Evolutionary conservation across 164 flowering plant species (phyloP), one percentile per base, ranked within the genome.

Genomic region (grape (Vitis vinifera)): DNA sequence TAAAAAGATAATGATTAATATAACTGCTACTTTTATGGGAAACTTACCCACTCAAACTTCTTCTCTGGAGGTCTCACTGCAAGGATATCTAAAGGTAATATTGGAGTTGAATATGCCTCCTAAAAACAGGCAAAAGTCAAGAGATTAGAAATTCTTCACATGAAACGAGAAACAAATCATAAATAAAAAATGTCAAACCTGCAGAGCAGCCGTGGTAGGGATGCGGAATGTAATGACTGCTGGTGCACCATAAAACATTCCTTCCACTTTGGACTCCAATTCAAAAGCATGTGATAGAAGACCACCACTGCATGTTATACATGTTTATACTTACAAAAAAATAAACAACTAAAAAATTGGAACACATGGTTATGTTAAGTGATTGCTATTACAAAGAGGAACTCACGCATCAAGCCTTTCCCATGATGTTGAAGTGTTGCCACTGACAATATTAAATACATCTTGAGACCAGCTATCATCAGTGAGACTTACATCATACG

Each of bases 321-420:
- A 68, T 23, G 63, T 16, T 13, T 27, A 15, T 29, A 23, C 52
- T 17, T 4, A 30, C 44, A 44, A 27, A n/a, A 58, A 50, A 13
- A 51, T 14, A 23, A 23, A 16, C 57, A 8, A 16, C 44, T 13
- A 61, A 29, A 1, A 61, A 19, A 56, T 31, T 8, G 16, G 27
- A 66, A 16, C 56, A 51, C 11, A 14, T 68, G 19, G n/a, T 2
- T 14, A 44, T 5, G 3, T 11, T 48, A 60, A 30, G 4, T 37
- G 7, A 37, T 6, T 37, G 44, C 44, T 37, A 37, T 37, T 50
- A 59, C 27, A 66, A 30, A 29, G 15, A 44, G 53, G 55, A 48
- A 89, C 97, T 88, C 74, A 95, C 99, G 80, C 94, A 77, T 95
- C 97, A 68, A 95, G 94, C 77, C 88, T 87, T 73, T 95, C 98